Evolutionary conservation across 306 rosid genomes (phyloP), one percentile per base, ranked within the genome.

Genomic region (Pachyrhizus erosus): DNA sequence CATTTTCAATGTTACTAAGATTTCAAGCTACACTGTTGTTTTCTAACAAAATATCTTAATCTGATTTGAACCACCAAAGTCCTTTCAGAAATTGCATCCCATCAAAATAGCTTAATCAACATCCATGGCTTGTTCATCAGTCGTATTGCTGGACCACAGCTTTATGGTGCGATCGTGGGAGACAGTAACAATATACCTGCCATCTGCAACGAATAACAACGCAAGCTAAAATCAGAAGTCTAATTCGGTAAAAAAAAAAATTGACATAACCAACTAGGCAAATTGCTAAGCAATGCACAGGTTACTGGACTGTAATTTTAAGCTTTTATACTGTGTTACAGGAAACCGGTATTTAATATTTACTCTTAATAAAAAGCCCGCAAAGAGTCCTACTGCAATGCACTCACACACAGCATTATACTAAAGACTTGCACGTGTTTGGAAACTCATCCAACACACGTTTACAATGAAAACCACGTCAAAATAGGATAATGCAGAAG

Each of bases 141-240:
- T 82, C 77, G 54, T 52, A 33, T 83, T 76, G 83, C 92, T 85
- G 42, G 94, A 88, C 98, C 98, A 92, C n/a, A 92, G 86, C 85
- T 94, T 92, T 78, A 92, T 92, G 54, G 93, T 92, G 72, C 96
- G 91, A 74, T 91, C 98, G 62, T 87, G 94, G 71, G 96, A 93
- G 66, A 91, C 96, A 17, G 94, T 94, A 64, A 95, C 96, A 45
- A 92, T 89, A 61, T 81, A 81, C 37, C 89, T 84, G 8, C 97
- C 98, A 83, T 92, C 97, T 94, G 90, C 88, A 85, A 86, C 61
- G 45, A 84, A 70, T 51, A 84, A 57, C 27, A 83, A 65, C 1
- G 75, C 75, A 87, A 42, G 85, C 26, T 40, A 46, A 80, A 55
- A 26, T 79, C 46, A 86, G 75, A 64, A 65, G 14, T 5, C 11